Percentiles rank a stretch among this genome's conserved stretches.
Conservation (phyloP, 2,329 filamentous ascomycete species). For the Alternaria longipes region DNA sequence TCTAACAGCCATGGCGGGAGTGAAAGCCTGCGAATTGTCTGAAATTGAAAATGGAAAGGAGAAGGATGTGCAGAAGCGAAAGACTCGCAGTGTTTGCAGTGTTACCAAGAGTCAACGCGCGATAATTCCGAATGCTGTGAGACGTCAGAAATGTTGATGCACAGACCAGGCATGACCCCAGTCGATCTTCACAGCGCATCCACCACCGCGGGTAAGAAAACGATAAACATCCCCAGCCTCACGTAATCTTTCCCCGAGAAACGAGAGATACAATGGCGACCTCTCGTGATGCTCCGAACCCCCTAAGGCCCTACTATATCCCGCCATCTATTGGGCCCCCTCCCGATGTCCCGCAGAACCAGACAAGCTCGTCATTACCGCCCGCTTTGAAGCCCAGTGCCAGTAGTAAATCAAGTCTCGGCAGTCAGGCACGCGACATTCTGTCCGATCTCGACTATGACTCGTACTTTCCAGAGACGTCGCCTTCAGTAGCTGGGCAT, state of each 20-base stretch:
- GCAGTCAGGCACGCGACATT: constrained; percentile 78
- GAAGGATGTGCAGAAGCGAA: constrained; percentile 8
- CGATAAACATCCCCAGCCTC: constrained; percentile 14
- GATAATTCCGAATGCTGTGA: constrained; percentile 28
- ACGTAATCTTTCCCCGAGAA: neutral
- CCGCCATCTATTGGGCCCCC: constrained; percentile 72
- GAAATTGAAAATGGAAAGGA: neutral
- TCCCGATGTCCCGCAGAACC: constrained; percentile 53
- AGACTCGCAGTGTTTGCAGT: constrained; percentile 8
- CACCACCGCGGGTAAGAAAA: constrained; percentile 17
- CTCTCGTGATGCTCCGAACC: constrained; percentile 64
- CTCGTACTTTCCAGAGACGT: constrained; percentile 80
- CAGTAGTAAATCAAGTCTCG: constrained; percentile 62
- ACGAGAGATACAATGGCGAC: constrained; percentile 49
- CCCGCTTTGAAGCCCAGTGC: constrained; percentile 46
- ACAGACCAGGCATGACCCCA: constrained; percentile 12
- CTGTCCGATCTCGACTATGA: constrained; percentile 92
- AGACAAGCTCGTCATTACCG: constrained; percentile 38
- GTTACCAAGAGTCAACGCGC: constrained; percentile 9
- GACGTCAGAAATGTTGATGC: constrained; percentile 25
- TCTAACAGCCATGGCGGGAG: constrained; percentile 23
- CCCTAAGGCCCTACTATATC: constrained; percentile 75
- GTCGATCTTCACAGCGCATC: constrained; percentile 17
- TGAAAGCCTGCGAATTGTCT: neutral
- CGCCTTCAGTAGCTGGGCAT: constrained; percentile 74